Evolutionary conservation across 441 rosid species (phyloP), one percentile per base, ranked within the genome.

Genomic region (Dalechampia spathulata): DNA sequence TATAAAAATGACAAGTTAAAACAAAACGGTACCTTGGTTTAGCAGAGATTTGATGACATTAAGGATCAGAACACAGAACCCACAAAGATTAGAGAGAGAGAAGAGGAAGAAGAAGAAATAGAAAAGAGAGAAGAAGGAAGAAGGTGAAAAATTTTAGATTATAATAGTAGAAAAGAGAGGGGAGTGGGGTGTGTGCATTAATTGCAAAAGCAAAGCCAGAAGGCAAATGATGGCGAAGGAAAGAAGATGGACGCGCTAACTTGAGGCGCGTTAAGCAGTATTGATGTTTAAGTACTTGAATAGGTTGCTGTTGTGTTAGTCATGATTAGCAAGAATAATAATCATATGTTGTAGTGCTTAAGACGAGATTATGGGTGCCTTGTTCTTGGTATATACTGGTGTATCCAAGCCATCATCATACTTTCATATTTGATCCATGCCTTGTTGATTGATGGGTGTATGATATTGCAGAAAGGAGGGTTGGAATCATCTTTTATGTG

Each of bases 131-230:
- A n/a, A 15, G 36, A 25, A 0, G 12, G 17, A 12, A 45, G 5
- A 7, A 25, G 12, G 2, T 20, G 17, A 14, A 11, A 57, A 39
- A 43, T n/a, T n/a, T n/a, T n/a, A 23, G 12, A 23, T 13, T 26
- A 58, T 14, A 9, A 39, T 22, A n/a, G 53, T 16, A 28, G 0
- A 21, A 40, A 4, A 28, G 34, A 23, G 46, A 4, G 25, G 28
- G 16, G 40, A 28, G 43, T 49, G 34, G 67, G 68, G 66, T 68
- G 41, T 27, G 38, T 40, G 67, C 73, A 71, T 69, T 74, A 36
- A 72, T 69, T 64, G 65, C 64, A 41, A 69, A 62, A 62, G 67
- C 22, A 28, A 38, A 44, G 19, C 9, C 39, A 5, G 19, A n/a
- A n/a, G 14, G 7, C 46, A 37, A 22, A 58, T 47, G 53, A 58